These are phyloP conservation scores for Penicillium sp. DNA, from an alignment of 2,329 filamentous ascomycete species.

Conservation along the genomic window DNA sequence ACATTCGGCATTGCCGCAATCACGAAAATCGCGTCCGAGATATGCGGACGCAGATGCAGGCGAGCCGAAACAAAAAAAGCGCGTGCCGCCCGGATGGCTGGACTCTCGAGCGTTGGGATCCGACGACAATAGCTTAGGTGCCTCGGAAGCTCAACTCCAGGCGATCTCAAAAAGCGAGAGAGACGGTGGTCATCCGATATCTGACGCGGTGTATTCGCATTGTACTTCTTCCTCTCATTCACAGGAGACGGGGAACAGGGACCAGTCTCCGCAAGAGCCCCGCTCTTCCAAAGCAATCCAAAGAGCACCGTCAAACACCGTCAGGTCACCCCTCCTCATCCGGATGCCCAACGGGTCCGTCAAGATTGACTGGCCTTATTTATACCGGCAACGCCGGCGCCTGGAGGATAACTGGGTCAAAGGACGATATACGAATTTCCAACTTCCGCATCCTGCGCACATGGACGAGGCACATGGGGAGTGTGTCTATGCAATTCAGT, in stretches of 20 bases:
- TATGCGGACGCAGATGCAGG: slow-evolving; percentile 54
- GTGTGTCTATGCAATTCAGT: slow-evolving; percentile 95
- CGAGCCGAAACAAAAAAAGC: slow-evolving; percentile 59
- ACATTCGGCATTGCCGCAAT: slow-evolving; percentile 44
- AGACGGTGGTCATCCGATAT: slow-evolving; percentile 51
- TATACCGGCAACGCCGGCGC: slow-evolving; percentile 84
- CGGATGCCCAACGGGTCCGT: slow-evolving; percentile 39
- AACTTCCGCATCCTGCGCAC: slow-evolving; percentile 82
- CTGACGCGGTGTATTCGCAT: slow-evolving; percentile 41
- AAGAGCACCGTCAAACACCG: slow-evolving; percentile 27
- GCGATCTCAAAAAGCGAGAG: slow-evolving; percentile 32
- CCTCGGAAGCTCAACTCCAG: slow-evolving; percentile 12
- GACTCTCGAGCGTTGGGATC: slow-evolving; percentile 42
- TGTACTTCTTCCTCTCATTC: slow-evolving; percentile 19
- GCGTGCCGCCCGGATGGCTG: slow-evolving; percentile 52
- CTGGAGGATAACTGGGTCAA: slow-evolving; percentile 92
- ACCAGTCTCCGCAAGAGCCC: slow-evolving; percentile 13
- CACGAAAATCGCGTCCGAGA: slow-evolving; percentile 53
- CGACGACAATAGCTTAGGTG: slow-evolving; percentile 9
- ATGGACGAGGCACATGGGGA: slow-evolving; percentile 84
- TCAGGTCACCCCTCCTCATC: slow-evolving; percentile 40
- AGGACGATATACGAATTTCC: slow-evolving; percentile 82
- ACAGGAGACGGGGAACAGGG: slow-evolving; percentile 24
- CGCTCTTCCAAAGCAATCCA: slow-evolving; percentile 17
- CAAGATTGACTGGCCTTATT: slow-evolving; percentile 87